These are phyloP conservation scores for Phytophthora tubulina DNA, from an alignment of 352 stramenopile genomes.

Conservation along the genomic window DNA sequence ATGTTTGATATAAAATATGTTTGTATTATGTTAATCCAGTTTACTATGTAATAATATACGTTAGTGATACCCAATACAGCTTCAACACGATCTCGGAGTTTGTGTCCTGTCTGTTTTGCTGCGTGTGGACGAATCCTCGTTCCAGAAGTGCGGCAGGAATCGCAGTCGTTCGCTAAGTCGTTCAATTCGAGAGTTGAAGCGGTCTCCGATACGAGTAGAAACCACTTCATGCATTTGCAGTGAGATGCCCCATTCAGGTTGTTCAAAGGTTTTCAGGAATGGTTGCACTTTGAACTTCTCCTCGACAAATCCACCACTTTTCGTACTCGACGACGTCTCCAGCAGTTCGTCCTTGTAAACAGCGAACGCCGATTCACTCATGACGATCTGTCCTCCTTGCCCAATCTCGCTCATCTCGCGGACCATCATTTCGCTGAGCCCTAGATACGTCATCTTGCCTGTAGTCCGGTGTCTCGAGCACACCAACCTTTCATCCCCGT, in stretches of 20 bases:
- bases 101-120: slow-evolving; percentile 17
- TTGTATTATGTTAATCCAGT: slow-evolving; percentile 7
- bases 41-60: slow-evolving; percentile 13
- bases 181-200: slow-evolving; percentile 38
- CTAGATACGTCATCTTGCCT: slow-evolving; percentile 82
- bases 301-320: slow-evolving; percentile 10
- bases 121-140: slow-evolving; percentile 33
- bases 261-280: slow-evolving; percentile 44
- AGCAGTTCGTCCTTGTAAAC: slow-evolving; percentile 56
- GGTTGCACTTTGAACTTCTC: slow-evolving; percentile 46
- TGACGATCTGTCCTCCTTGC: slow-evolving; percentile 73
- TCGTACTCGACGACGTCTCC: slow-evolving; percentile 8
- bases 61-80: slow-evolving; percentile 19
- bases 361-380: slow-evolving; percentile 61
- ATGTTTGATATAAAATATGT: background rate
- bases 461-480: slow-evolving; percentile 77
- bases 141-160: slow-evolving; percentile 40
- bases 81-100: slow-evolving; percentile 22
- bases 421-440: slow-evolving; percentile 72
- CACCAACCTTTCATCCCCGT: slow-evolving; percentile 70
- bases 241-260: slow-evolving; percentile 48
- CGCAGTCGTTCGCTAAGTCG: slow-evolving; percentile 24
- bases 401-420: slow-evolving; percentile 75
- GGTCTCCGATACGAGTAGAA: slow-evolving; percentile 49
- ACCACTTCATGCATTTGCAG: slow-evolving; percentile 56